phyloP scores from a whole-genome alignment of 108 stramenopile species.

The Nitzschia sp. region DNA sequence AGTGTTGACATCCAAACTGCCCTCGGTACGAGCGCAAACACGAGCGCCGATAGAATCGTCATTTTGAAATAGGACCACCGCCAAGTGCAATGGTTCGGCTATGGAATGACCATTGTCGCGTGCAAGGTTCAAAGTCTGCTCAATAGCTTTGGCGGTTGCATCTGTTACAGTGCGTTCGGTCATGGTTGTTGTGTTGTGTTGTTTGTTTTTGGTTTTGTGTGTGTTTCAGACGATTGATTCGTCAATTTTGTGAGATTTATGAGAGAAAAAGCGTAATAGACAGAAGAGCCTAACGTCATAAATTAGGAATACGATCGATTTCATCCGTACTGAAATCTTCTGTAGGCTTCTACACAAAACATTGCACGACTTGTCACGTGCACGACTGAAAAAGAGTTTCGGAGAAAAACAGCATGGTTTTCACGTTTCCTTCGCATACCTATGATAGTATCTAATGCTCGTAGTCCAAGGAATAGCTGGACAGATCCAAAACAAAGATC shows the following conservation, averaged over 20 bases:
- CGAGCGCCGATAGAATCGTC: conserved; percentile 77
- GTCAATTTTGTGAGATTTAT: too few species aligned
- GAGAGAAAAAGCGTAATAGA: background rate
- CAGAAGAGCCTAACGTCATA: too few species aligned
- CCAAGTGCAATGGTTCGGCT: conserved; percentile 79
- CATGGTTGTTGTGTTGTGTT: conserved; percentile 42
- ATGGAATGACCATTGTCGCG: conserved; percentile 76
- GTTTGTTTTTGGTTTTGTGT: conserved; percentile 6
- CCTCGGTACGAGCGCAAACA: conserved; percentile 44
- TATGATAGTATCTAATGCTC: too few species aligned
- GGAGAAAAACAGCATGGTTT: conserved; percentile 17
- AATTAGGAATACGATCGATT: too few species aligned
- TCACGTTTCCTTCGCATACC: too few species aligned
- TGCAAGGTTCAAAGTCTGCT: conserved; percentile 59
- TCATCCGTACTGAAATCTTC: too few species aligned
- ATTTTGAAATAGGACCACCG: conserved; percentile 54
- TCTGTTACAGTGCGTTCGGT: conserved; percentile 80
- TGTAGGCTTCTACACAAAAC: too few species aligned
- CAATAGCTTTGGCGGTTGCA: conserved; percentile 70
- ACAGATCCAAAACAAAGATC: too few species aligned
- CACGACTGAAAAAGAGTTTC: conserved; percentile 17
- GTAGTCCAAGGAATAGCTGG: too few species aligned
- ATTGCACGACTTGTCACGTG: background rate
- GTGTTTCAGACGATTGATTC: too few species aligned
- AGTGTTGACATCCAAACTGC: conserved; percentile 51